Conservation (phyloP, 1,284 basidiomycete species). For the Sanguinoderma infundibulare region DNA sequence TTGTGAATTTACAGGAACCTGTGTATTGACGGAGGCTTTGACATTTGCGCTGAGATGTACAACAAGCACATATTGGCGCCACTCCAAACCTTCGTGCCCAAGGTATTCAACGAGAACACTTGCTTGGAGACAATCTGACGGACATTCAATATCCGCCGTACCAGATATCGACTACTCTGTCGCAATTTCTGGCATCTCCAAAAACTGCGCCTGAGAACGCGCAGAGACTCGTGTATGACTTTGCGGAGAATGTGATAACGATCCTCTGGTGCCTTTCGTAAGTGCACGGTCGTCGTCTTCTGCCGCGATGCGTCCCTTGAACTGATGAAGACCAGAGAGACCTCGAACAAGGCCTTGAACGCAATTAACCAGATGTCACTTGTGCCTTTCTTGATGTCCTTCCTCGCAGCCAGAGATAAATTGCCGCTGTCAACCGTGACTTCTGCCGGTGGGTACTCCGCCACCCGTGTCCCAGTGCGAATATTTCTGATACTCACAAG, state of each 20-base stretch:
- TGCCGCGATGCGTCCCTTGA: conserved; percentile 16
- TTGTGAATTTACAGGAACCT: conserved; percentile 66
- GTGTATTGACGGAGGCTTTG: conserved; percentile 92
- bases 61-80: conserved; percentile 91
- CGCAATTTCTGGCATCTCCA: conserved; percentile 67
- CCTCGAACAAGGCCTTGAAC: conserved; percentile 88
- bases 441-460: conserved; percentile 71
- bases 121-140: conserved; percentile 4
- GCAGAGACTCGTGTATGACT: conserved; percentile 80
- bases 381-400: conserved; percentile 83
- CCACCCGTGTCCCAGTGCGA: conserved; percentile 6
- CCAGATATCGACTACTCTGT: conserved; percentile 78
- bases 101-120: conserved; percentile 54
- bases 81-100: conserved; percentile 73
- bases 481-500: conserved; percentile 2
- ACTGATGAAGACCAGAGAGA: conserved; percentile 68
- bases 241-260: conserved; percentile 90
- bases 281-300: conserved; percentile 37
- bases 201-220: conserved; percentile 67
- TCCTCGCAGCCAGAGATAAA: conserved; percentile 70
- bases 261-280: conserved; percentile 93
- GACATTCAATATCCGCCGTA: background rate
- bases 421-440: conserved; percentile 73
- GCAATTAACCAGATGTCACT: conserved; percentile 83
- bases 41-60: conserved; percentile 95